Base-by-base conservation (phyloP, 1,139 yeast species). In the Debaryomyces subglobosus region DNA sequence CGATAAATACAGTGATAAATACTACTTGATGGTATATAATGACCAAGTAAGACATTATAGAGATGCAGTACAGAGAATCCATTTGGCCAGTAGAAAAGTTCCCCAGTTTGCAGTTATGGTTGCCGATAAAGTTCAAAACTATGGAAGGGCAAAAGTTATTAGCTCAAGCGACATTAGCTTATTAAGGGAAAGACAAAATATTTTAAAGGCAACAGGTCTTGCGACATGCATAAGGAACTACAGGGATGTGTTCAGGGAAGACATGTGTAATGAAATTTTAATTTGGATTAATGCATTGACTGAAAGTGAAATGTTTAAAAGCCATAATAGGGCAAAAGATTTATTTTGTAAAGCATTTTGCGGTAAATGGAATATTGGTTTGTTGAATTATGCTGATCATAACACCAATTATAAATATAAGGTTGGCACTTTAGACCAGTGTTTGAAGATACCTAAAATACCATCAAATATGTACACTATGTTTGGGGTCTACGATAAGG, bases 241-340 rank as follows among this genome's bases (percentile, higher is more conserved):
- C 13, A 71, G 92, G 51, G 96, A 89, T 59, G 70, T 81, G 7
- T 86, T 88, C 60, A 72, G 96, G 47, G 96, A 90, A 62, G 94
- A 88, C 49, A 84, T 88, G 90, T 85, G 88, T 54, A 85, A 81
- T 46, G 90, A 85, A 51, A 81, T 89, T 20, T 62, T 89, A 8
- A 60, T 65, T 18, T 88, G 96, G 92, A 62, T 89, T 3, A 68
- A 71, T 33, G 87, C 82, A 40, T 64, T 90, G 40, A 73, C 87
- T 0, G 78, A 74, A 48, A 77, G 86, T 30, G 79, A 81, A 39
- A 59, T 87, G 21, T 77, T 78, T 51, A 81, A 81, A 18, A 76
- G 78, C 40, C 79, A 79, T 53, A 66, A 69, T 38, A 58, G 72
- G 1, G 66, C 81, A 1, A 74, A 86, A 48, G 77, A 82, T 44